phyloP scores from a whole-genome alignment of 495 filamentous ascomycete genomes.

The Talaromyces nanjingensis region DNA sequence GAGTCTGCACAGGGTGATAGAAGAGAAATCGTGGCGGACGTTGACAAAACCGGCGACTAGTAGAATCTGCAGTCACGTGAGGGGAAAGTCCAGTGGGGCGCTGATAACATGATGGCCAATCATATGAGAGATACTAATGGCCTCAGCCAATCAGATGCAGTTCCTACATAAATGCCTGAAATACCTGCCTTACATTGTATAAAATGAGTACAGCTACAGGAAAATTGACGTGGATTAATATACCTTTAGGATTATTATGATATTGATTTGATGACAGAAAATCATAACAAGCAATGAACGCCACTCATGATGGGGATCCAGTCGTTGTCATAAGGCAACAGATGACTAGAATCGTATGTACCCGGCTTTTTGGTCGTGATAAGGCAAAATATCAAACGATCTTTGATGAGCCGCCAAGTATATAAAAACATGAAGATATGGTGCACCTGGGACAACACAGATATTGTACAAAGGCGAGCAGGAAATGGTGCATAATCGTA shows the following conservation, averaged over 20 bases:
- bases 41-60: background rate
- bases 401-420: background rate
- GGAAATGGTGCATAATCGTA: background rate
- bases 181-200: background rate
- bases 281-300: background rate
- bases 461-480: background rate
- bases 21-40: background rate
- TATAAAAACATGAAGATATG: background rate
- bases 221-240: background rate
- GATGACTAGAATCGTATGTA: background rate
- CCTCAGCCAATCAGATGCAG: no score
- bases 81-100: background rate
- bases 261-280: background rate
- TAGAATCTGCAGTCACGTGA: conserved; percentile 4
- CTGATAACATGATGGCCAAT: background rate
- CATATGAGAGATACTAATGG: background rate
- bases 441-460: background rate
- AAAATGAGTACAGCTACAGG: background rate
- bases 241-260: background rate
- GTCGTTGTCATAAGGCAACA: background rate
- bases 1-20: background rate
- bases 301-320: background rate
- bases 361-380: background rate
- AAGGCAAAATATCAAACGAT: background rate
- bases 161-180: no score